phyloP scores from a whole-genome alignment of 345 rosid species.

The Crucihimalaya himalaica region DNA sequence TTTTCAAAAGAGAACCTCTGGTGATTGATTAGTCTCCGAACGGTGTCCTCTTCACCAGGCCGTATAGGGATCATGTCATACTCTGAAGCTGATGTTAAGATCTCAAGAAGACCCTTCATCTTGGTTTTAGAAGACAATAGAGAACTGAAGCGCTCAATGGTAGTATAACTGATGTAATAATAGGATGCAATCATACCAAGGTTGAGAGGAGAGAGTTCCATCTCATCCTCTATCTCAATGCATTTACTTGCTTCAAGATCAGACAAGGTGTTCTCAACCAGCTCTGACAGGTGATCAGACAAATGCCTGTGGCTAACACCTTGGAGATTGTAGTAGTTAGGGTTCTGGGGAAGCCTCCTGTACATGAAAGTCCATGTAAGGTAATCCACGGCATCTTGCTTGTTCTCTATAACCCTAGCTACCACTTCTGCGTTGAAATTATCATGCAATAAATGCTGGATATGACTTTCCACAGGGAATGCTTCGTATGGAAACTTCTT shows the following conservation, averaged over 20 bases:
- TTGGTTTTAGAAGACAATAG: slow-evolving; percentile 76
- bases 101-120: slow-evolving; percentile 94
- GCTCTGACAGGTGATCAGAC: slow-evolving; percentile 95
- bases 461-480: slow-evolving; percentile 87
- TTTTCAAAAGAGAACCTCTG: slow-evolving; percentile 92
- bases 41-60: slow-evolving; percentile 87
- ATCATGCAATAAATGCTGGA: slow-evolving; percentile 88
- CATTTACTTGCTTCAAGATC: slow-evolving; percentile 85
- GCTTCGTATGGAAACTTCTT: slow-evolving; percentile 90
- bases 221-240: slow-evolving; percentile 73
- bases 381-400: slow-evolving; percentile 95
- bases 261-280: slow-evolving; percentile 80
- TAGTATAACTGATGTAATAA: slow-evolving; percentile 82
- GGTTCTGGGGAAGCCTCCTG: slow-evolving; percentile 88
- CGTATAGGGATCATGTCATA: slow-evolving; percentile 73
- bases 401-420: slow-evolving; percentile 76
- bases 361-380: slow-evolving; percentile 97
- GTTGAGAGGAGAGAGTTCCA: slow-evolving; percentile 75
- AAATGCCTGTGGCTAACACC: slow-evolving; percentile 95
- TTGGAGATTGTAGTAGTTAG: slow-evolving; percentile 95
- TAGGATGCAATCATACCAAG: slow-evolving; percentile 92
- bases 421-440: slow-evolving; percentile 91
- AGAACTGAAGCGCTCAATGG: slow-evolving; percentile 90
- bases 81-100: slow-evolving; percentile 88
- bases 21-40: slow-evolving; percentile 75